Evolutionary conservation across 2,329 filamentous ascomycete genomes (phyloP), one percentile per base, ranked within the genome.

Genomic region (Microascus cirrosus): DNA sequence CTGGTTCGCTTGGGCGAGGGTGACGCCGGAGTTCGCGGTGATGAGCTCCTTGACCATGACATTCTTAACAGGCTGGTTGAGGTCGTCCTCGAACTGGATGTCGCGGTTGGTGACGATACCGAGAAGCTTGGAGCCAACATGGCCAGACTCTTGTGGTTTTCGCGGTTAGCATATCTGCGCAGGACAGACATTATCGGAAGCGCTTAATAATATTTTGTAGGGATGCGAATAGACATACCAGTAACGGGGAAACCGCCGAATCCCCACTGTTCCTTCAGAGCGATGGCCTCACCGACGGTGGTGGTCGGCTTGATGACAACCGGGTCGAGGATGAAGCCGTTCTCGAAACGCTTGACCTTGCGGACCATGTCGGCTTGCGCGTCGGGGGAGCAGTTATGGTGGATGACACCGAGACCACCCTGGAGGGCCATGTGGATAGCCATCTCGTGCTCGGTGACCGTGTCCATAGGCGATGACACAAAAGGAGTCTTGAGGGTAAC

Each of bases 301-400:
- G 90, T 95, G 64, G 81, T 83, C 60, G 89, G 89, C 67, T 83
- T 87, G 66, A 99, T 90, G 69, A 97, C 92, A 59, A 99, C 85
- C 51, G 94, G 94, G 69, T 99, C 95, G 53, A 90, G 80, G 70
- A 99, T 99, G 80, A 99, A 99, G 66, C 94, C 94, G 77, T 99
- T 99, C 79, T 99, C 94, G 74, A 91, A 99, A 69, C 94, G 84
- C 87, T 99, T 99, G 67, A 99, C 94, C 80, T 96, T 97, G 74
- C 90, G 85, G 65, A 99, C 90, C 94, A 99, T 99, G 78, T 96
- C 92, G 64, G 94, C 94, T 79, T 99, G 94, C 58, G 90, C 89
- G 32, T 97, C 90, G 34, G 92, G 83, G n/a, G 92, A 94, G 82
- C 94, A 99, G 80, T 99, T 99, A 83, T 99, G 94, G 80, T 99